Conservation (phyloP, 1,284 basidiomycete genomes). For the Ceratobasidium sp. region DNA sequence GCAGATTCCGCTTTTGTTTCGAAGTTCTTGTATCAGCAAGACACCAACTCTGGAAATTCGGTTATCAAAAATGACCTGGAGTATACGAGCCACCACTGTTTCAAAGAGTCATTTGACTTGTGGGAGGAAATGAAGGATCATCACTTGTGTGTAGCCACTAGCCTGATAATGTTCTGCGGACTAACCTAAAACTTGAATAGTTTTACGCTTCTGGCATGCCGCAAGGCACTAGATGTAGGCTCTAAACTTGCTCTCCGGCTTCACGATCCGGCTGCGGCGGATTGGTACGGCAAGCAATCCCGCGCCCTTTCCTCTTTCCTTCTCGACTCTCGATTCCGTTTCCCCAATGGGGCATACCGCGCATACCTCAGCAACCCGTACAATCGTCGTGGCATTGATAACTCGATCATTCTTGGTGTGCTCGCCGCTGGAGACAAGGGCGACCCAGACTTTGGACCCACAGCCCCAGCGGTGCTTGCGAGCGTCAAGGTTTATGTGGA, state of each 20-base stretch:
- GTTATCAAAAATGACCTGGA: slow-evolving; percentile 59
- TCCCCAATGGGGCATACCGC: slow-evolving; percentile 45
- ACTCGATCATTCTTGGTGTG: slow-evolving; percentile 52
- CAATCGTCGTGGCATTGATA: slow-evolving; percentile 50
- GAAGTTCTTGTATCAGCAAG: slow-evolving; percentile 50
- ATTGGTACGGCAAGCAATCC: slow-evolving; percentile 49
- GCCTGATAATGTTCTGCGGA: background rate
- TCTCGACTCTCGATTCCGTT: slow-evolving; percentile 49
- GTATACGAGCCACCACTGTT: slow-evolving; percentile 53
- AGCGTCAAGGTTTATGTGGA: slow-evolving; percentile 50
- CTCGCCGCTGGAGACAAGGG: slow-evolving; percentile 49
- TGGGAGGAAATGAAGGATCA: slow-evolving; percentile 51
- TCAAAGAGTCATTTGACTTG: slow-evolving; percentile 51
- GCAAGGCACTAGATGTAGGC: slow-evolving; percentile 52
- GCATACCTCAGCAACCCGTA: slow-evolving; percentile 46
- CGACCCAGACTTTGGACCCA: slow-evolving; percentile 43
- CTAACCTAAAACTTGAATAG: slow-evolving; percentile 5
- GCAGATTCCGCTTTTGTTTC: slow-evolving; percentile 50
- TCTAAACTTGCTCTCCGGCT: slow-evolving; percentile 50
- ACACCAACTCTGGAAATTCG: slow-evolving; percentile 43
- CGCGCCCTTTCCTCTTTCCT: slow-evolving; percentile 46
- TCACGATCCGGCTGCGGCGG: slow-evolving; percentile 49
- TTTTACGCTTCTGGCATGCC: slow-evolving; percentile 53
- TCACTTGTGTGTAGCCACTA: slow-evolving; percentile 49
- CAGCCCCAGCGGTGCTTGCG: slow-evolving; percentile 47